Base-by-base conservation (phyloP, 495 filamentous ascomycete species). In the Xylaria nigripes region DNA sequence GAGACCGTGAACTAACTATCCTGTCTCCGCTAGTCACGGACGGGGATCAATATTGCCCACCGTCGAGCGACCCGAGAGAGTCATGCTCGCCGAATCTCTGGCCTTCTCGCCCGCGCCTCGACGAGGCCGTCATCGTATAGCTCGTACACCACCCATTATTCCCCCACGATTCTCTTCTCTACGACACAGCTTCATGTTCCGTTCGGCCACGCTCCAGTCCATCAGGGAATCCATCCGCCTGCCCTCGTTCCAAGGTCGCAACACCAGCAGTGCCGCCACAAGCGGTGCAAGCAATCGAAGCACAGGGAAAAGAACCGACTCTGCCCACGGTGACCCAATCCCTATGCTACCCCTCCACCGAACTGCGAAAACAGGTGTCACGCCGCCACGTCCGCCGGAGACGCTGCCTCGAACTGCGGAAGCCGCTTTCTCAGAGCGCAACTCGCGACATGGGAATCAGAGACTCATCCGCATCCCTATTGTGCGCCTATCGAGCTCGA, bases 111-210 rank as follows among this genome's bases (percentile, higher is more conserved):
- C 40, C n/a, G 8, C 24, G 6, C 34, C 18, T 3, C 12, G 6
- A 13, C 16, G 2, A 23, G 13, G 3, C 2, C 19, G 21, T 6
- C 32, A 50, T 13, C 45, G 13, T 22, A 4, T 25, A 16, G 23
- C 7, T 18, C 24, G 15, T 4, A 49, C 21, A 4, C 45, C 40
- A 3, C 53, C 53, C 0, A 12, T 36, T 6, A 57, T 57, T 8
- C 54, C 54, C 13, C 48, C 47, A 0, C 54, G 54, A 8, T 41
- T 16, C 40, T 57, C 54, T 1, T 57, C 54, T 3, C 48, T 57
- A 1, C 54, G 54, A 15, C 23, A 19, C 7, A 30, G 22, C 8
- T 46, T 51, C 18, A 6, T 7, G 30, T 51, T 57, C 43, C 54
- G 54, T n/a, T 38, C 41, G 18, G 42, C 54, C 1, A 57, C 53